Evolutionary conservation across 2,329 filamentous ascomycete genomes (phyloP), one percentile per base, ranked within the genome.

Genomic region (Camptophora hylomeconis): DNA sequence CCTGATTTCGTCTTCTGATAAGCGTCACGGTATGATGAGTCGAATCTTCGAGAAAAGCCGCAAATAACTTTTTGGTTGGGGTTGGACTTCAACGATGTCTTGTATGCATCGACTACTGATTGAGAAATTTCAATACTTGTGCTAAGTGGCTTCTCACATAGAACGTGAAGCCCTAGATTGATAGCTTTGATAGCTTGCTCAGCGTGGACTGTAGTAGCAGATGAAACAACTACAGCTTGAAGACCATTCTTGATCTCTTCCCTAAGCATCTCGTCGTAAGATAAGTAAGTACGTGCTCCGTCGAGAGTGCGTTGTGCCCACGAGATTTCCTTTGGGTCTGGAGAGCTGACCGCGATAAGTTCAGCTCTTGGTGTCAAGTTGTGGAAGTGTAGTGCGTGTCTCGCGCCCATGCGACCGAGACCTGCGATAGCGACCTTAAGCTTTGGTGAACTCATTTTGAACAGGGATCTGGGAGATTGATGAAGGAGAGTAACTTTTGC

Each of bases 41-140:
- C 75, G 56, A 80, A 80, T 32, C 72, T 68, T 17, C 72, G 65
- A 4, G 68, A 73, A 58, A 75, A 75, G 5, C 71, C 72, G 42
- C 69, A 74, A 59, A 78, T 68, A 31, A 78, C 70, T 49, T 77
- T 78, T 12, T 74, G 60, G 28, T 73, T 48, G 2, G 72, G 71
- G 28, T 65, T 62, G 36, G 57, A 56, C 33, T 54, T 51, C 15
- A 70, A 67, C 2, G 38, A 39, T 7, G 26, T 22, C 12, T 26
- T 26, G 29, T 42, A 42, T 5, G 67, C 67, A 26, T 67, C 61
- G 36, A 77, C 58, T 21, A 79, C 72, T 12, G 61, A 54, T 56
- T 73, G 64, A 28, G 66, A 72, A 28, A 72, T 56, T 39, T 73
- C 68, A 10, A 72, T 56, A 32, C 58, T 67, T 1, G 70, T 77